Evolutionary conservation across 208 protist genomes (phyloP).

Genomic region (Naegleria fowleri): DNA sequence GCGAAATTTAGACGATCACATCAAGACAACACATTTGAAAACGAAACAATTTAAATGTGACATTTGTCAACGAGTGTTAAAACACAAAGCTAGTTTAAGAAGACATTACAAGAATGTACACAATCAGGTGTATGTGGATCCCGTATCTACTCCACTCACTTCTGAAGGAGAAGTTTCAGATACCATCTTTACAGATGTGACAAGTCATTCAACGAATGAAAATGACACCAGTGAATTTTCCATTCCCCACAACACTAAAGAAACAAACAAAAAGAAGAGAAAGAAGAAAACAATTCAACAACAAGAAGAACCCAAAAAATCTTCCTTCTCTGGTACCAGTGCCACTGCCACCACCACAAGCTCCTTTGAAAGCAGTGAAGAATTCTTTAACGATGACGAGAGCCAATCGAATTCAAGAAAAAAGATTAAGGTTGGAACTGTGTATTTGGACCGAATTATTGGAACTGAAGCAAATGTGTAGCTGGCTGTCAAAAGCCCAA

Average conservation of each 20-base stretch:
- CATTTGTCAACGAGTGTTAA: not conserved
- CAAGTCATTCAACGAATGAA: not conserved
- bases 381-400: not conserved
- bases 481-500: too few species aligned
- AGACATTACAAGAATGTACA: not conserved
- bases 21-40: constrained; percentile 8
- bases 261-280: not conserved
- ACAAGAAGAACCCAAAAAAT: not conserved
- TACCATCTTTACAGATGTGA: not conserved
- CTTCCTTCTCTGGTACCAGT: not conserved
- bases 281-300: not conserved
- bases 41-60: constrained; percentile 13
- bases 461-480: not conserved
- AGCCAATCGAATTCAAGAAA: not conserved
- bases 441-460: not conserved
- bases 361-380: not conserved
- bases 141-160: not conserved
- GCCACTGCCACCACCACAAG: not conserved
- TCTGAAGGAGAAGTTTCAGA: not conserved
- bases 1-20: not conserved
- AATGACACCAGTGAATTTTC: not conserved
- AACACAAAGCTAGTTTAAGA: constrained; percentile 9
- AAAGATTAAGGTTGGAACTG: not conserved
- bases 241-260: not conserved
- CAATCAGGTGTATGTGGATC: not conserved